A percentile compares a stretch with the other conserved stretches of the same genome.
Evolutionary conservation across 805 yeast species (phyloP).

Genomic region (Candida morakotiae): DNA sequence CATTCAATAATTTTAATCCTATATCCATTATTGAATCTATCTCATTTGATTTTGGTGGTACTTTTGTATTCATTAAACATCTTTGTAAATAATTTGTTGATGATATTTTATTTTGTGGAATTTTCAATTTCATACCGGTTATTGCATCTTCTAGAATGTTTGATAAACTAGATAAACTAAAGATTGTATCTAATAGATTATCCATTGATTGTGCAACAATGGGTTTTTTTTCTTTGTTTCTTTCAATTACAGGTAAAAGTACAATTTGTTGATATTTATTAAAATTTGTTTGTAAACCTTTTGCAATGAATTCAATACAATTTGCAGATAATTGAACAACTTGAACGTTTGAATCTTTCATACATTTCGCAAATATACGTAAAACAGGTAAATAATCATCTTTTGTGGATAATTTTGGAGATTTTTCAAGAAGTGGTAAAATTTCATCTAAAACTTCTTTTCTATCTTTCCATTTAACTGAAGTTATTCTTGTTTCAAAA

Average conservation of each 20-base stretch:
- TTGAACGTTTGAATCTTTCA: conserved; percentile 86
- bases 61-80: conserved; percentile 50
- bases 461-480: conserved; percentile 87
- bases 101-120: conserved; percentile 78
- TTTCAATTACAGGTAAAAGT: conserved; percentile 63
- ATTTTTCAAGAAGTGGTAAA: conserved; percentile 44
- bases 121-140: conserved; percentile 64
- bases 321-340: conserved; percentile 79
- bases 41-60: conserved; percentile 49
- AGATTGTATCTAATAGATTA: conserved; percentile 62
- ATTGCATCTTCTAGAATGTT: conserved; percentile 60
- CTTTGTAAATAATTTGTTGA: conserved; percentile 61
- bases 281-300: conserved; percentile 60
- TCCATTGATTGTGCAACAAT: conserved; percentile 70
- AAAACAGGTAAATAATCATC: conserved; percentile 67
- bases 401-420: conserved; percentile 48
- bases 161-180: conserved; percentile 43
- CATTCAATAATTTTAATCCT: conserved; percentile 64
- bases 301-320: conserved; percentile 55
- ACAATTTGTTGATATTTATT: conserved; percentile 49
- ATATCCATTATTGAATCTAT: conserved; percentile 53
- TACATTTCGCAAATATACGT: conserved; percentile 60
- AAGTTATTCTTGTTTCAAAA: conserved; percentile 49
- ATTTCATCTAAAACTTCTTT: conserved; percentile 77
- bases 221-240: conserved; percentile 85